Conservation (phyloP, 2,329 filamentous ascomycete genomes). For the Drechslerella coelobrocha region DNA sequence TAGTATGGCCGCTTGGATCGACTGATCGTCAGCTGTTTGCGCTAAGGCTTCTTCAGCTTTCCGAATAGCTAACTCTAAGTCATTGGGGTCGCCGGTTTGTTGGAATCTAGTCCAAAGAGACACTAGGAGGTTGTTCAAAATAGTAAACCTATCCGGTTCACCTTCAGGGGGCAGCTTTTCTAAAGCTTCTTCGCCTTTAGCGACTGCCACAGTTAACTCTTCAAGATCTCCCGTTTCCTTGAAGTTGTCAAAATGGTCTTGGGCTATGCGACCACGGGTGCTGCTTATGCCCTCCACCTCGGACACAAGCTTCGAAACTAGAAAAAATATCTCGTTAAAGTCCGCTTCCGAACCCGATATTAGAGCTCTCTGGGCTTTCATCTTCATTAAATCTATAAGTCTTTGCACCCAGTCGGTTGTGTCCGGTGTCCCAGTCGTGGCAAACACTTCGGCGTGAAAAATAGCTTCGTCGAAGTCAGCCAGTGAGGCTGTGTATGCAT, state of each 20-base stretch:
- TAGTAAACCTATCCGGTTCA: background rate
- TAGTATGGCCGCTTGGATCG: background rate
- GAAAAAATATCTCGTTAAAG: conserved; percentile 1
- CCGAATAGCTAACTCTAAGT: conserved; percentile 36
- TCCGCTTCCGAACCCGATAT: background rate
- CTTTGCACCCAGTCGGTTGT: background rate
- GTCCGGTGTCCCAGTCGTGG: too few species aligned
- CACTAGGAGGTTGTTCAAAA: background rate
- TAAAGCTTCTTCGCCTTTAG: conserved; percentile 3
- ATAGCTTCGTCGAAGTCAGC: too few species aligned
- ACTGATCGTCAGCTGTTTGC: background rate
- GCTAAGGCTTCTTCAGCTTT: conserved; percentile 10
- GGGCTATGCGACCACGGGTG: background rate
- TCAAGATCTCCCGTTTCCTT: conserved; percentile 1
- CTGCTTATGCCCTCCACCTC: too few species aligned
- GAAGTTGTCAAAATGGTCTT: background rate
- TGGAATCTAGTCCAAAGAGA: conserved; percentile 24
- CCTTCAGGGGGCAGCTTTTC: background rate
- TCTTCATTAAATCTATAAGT: background rate
- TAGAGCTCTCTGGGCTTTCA: conserved; percentile 7
- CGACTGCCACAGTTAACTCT: background rate
- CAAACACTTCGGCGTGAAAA: too few species aligned
- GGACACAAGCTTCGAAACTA: too few species aligned
- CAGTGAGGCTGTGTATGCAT: too few species aligned
- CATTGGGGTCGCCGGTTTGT: conserved; percentile 13